phyloP scores from a whole-genome alignment of 371 early-diverging fungal genomes.

The Mucor piriformis region DNA sequence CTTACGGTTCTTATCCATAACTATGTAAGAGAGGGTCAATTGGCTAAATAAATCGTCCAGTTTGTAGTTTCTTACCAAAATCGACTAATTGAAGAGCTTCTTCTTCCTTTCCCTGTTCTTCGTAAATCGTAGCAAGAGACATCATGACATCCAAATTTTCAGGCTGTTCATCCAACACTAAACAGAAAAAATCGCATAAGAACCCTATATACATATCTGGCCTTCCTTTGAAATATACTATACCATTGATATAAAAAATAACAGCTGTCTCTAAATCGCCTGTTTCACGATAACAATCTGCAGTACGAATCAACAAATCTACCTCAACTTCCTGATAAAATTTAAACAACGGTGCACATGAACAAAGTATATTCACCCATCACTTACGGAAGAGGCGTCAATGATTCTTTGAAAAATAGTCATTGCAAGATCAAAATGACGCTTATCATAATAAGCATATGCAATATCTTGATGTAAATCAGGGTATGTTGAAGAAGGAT shows the following conservation, averaged over 20 bases:
- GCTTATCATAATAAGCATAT: conserved; percentile 75
- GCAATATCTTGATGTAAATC: conserved; percentile 85
- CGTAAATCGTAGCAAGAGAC: conserved; percentile 81
- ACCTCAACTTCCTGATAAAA: conserved; percentile 47
- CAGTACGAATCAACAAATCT: conserved; percentile 59
- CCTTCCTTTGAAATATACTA: too few species aligned
- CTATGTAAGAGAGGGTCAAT: conserved; percentile 12
- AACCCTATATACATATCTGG: not conserved
- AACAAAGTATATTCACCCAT: too few species aligned
- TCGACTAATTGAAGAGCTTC: conserved; percentile 69
- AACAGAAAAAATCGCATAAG: not conserved
- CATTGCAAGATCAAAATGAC: conserved; percentile 69
- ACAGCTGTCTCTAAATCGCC: conserved; percentile 69
- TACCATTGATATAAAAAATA: conserved; percentile 58
- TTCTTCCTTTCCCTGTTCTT: conserved; percentile 80
- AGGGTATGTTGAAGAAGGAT: conserved; percentile 62
- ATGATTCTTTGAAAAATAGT: conserved; percentile 64
- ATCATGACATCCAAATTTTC: conserved; percentile 76
- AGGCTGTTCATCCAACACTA: conserved; percentile 57
- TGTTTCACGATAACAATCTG: conserved; percentile 70
- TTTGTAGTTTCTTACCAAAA: conserved; percentile 37
- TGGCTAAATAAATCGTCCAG: not conserved
- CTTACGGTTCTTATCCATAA: conserved; percentile 40
- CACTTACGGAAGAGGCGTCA: conserved; percentile 56
- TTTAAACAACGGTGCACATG: too few species aligned